Evolutionary conservation across 176 grass and related monocot species (phyloP).

Genomic region (Bolboschoenus planiculmis): DNA sequence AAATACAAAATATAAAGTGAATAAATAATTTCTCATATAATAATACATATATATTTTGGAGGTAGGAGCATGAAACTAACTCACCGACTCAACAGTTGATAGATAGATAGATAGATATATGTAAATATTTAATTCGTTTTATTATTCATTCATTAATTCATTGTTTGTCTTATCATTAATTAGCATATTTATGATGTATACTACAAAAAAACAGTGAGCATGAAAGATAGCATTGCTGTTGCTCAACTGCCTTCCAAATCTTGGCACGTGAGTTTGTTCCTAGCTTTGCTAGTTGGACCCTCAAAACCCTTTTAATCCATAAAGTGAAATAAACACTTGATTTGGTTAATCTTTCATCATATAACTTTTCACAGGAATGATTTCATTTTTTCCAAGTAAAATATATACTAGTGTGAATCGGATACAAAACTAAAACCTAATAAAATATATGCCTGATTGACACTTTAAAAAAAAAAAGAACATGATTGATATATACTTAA

Average conservation of each 20-base stretch:
- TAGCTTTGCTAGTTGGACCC: slow-evolving; percentile 10
- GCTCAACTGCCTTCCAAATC: slow-evolving; percentile 7
- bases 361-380: background rate
- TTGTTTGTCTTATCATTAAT: background rate
- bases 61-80: background rate
- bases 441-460: no score
- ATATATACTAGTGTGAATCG: background rate
- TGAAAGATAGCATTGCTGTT: slow-evolving; percentile 4
- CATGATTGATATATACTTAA: no score
- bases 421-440: no score
- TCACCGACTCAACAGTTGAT: slow-evolving; percentile 1
- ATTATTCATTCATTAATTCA: background rate
- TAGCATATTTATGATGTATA: background rate
- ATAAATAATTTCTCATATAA: no score
- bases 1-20: no score
- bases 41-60: no score
- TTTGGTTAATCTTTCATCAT: background rate
- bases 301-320: background rate
- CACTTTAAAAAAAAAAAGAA: no score
- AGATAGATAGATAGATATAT: no score
- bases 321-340: background rate
- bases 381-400: background rate
- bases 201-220: background rate
- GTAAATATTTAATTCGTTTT: no score
- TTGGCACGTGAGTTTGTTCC: slow-evolving; percentile 20